Evolutionary conservation across 257 asterid genomes (phyloP), one percentile per base, ranked within the genome.

Genomic region (Fraxinus quadrangulata): DNA sequence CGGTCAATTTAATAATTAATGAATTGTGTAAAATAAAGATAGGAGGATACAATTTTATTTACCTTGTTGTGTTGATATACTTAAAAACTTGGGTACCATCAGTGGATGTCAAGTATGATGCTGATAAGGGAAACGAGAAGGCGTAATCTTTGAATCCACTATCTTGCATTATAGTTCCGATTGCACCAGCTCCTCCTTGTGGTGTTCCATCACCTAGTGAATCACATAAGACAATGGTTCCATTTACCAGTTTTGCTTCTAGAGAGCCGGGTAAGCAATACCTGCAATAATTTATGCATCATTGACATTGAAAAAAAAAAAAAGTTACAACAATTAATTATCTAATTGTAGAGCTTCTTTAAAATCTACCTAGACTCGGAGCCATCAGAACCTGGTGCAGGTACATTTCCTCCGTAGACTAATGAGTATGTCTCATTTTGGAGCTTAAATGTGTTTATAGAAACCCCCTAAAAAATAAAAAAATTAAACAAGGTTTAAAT

Each of bases 191-290:
- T 2, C 14, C 67, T 2, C 59, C 26, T 28, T 77, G 74, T n/a
- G 76, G 13, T 13, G 75, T 78, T 23, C 80, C 88, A 1, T 72
- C 83, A 19, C 3, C 79, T 61, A 80, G 33, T 2, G 1, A 13
- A 42, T 90, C 94, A 67, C 96, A 92, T 0, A 92, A 78, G 2
- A 90, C 92, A 10, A 92, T 87, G 13, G 82, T 83, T 8, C 83
- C 92, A 0, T 83, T 76, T 12, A 86, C 90, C 71, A 77, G 71
- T 7, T 66, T 74, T 24, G 68, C 81, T 78, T 88, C 89, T 74
- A 92, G 72, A 2, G 96, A 83, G 9, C 49, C 78, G 0, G 67
- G 70, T 1, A 12, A 12, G 36, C 97, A 89, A 12, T 67, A 77
- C 86, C 94, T 91, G 81, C 54, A 47, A 3, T 47, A 47, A 77